Base-by-base conservation (phyloP, 306 rosid genomes). In the Geum urbanum region DNA sequence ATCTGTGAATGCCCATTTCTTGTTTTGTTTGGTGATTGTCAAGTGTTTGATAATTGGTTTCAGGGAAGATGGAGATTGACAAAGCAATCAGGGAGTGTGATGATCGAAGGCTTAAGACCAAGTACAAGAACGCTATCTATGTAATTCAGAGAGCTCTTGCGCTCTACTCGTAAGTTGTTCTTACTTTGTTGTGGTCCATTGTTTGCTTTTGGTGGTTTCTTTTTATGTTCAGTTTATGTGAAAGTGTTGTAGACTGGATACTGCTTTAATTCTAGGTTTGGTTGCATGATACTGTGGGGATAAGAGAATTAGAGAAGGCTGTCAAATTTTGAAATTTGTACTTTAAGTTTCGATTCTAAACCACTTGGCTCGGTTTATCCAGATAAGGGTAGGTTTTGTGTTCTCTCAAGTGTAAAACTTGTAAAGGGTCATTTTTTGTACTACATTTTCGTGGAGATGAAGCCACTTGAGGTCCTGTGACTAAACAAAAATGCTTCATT, bases 101-200 rank as follows among this genome's bases (percentile, higher is more conserved):
- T 35, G 95, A 92, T 85, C 84, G 86, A 78, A 86, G 98, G 79
- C 95, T 92, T 67, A 92, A 86, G 84, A 87, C 96, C 57, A 92
- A 92, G 91, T 92, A 89, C 77, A 77, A 82, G 40, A 87, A 90
- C 70, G 95, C 98, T 49, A 89, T 91, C 80, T 83, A 83, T 83
- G 92, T 89, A 69, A 87, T 92, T 77, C 87, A 79, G 88, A 88
- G 98, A 83, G 91, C 98, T 82, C 78, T 92, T 63, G 82, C 96
- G 73, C 78, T 92, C 47, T 88, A 89, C 80, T 71, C 96, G 98
- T 92, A 80, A 83, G 98, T 83, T 71, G 57, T 85, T 69, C 40
- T 57, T 15, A 52, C 35, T 18, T 59, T 39, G 37, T 32, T 32
- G 4, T 32, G 37, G 37, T 32, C 2, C 37, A 32, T 32, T 32